Conservation (phyloP, 2,329 filamentous ascomycete species). For the Xylariaceae sp. region DNA sequence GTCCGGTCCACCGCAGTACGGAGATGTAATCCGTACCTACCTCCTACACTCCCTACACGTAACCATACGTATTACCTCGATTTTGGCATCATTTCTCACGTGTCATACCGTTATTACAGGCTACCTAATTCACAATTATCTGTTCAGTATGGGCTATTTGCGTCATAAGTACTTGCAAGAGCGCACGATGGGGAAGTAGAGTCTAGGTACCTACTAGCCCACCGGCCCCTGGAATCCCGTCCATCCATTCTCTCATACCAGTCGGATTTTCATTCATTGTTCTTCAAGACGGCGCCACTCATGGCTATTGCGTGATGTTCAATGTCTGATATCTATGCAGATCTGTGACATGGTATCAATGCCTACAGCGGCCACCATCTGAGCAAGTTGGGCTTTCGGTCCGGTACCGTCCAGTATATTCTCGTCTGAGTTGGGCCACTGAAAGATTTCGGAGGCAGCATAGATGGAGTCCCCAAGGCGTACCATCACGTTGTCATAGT, state of each 20-base stretch:
- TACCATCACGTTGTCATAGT: constrained; percentile 56
- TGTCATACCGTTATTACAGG: no score
- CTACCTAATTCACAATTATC: no score
- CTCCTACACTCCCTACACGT: no score
- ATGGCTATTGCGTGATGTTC: neutral
- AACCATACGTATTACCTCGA: no score
- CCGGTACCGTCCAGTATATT: constrained; percentile 35
- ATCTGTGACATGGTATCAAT: constrained; percentile 51
- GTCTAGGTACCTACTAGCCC: no score
- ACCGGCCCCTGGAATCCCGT: no score
- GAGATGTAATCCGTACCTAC: no score
- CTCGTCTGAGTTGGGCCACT: constrained; percentile 53
- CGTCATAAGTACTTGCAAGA: no score
- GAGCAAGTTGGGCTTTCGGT: constrained; percentile 59
- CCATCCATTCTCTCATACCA: neutral
- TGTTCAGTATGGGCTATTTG: no score
- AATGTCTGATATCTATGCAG: constrained; percentile 44
- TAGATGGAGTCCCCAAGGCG: constrained; percentile 35
- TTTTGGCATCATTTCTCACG: no score
- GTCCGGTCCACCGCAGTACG: no score
- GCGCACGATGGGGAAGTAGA: no score
- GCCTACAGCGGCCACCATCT: constrained; percentile 62
- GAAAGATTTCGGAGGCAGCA: constrained; percentile 36
- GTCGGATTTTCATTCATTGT: neutral
- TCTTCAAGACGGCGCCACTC: neutral